Evolutionary conservation across 441 rosid species (phyloP).

Genomic region (Mallotus japonicus): DNA sequence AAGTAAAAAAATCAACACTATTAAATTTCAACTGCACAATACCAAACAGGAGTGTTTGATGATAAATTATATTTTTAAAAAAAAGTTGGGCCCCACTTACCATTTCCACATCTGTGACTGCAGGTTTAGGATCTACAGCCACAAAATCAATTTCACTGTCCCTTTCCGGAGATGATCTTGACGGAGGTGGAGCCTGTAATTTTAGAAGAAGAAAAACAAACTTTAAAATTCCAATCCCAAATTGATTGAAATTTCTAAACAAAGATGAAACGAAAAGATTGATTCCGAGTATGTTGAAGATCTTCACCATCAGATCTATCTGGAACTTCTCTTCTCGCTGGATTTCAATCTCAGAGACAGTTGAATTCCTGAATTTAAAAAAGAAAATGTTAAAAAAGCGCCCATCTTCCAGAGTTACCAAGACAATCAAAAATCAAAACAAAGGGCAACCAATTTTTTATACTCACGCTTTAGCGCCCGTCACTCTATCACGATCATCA

Average conservation of each 20-base stretch:
- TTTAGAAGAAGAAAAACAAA: not conserved
- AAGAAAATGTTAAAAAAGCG: not conserved
- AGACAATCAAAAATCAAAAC: not conserved
- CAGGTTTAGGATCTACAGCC: slow-evolving; percentile 62
- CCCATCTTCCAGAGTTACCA: not conserved
- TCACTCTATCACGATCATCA: slow-evolving; percentile 44
- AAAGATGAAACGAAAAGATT: not conserved
- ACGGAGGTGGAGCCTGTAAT: slow-evolving; percentile 81
- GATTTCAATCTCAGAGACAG: slow-evolving; percentile 40
- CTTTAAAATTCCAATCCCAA: not conserved
- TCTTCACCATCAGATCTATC: slow-evolving; percentile 97
- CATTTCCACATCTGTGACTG: slow-evolving; percentile 51
- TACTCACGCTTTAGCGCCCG: slow-evolving; percentile 53
- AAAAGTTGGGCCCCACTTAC: slow-evolving; percentile 55
- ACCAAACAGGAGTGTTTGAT: slow-evolving; percentile 16
- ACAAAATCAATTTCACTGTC: slow-evolving; percentile 58
- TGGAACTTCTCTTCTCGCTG: slow-evolving; percentile 69
- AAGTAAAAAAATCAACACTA: slow-evolving; percentile 20
- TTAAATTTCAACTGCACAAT: slow-evolving; percentile 23
- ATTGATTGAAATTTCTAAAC: not conserved
- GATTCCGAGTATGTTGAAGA: not conserved
- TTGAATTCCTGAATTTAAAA: slow-evolving; percentile 43
- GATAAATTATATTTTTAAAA: not conserved
- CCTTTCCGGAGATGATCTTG: slow-evolving; percentile 81
- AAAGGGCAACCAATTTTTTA: not conserved